phyloP scores from a whole-genome alignment of 2,329 filamentous ascomycete species.

The Fusarium sp. region DNA sequence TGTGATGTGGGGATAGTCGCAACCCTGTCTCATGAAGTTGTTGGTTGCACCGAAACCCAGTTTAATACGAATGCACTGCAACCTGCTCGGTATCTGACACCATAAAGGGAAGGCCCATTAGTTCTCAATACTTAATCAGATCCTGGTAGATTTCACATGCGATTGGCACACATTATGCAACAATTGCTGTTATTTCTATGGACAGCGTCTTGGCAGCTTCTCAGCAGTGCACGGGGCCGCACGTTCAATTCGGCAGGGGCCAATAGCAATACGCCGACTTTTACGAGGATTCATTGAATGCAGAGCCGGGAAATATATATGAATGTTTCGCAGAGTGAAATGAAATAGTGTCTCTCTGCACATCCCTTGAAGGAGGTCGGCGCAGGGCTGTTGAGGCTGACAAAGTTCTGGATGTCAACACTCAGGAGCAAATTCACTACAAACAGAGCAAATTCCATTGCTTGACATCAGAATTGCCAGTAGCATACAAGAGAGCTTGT shows the following conservation, averaged over 20 bases:
- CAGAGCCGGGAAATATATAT: fast-evolving
- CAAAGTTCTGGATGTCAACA: not conserved
- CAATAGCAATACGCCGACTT: too few relatives aligned
- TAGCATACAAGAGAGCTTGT: too few relatives aligned
- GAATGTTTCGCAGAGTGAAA: too few relatives aligned
- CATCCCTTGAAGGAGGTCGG: too few relatives aligned
- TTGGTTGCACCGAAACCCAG: not conserved
- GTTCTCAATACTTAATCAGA: not conserved
- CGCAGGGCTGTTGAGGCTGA: not conserved
- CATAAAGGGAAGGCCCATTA: not conserved
- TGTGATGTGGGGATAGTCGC: not conserved
- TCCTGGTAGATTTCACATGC: not conserved
- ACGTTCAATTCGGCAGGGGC: not conserved
- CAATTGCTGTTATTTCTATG: not conserved
- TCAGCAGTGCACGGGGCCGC: not conserved
- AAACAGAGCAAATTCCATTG: not conserved
- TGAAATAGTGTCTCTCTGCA: not conserved
- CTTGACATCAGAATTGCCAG: not conserved
- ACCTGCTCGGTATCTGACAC: not conserved
- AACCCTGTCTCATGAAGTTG: not conserved
- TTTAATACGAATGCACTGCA: not conserved
- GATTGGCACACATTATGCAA: not conserved
- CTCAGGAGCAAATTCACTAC: too few relatives aligned
- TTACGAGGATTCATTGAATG: too few relatives aligned
- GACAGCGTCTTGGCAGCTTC: not conserved